Base-by-base conservation (phyloP, 2,329 filamentous ascomycete genomes). In the Pseudogymnoascus sp. region DNA sequence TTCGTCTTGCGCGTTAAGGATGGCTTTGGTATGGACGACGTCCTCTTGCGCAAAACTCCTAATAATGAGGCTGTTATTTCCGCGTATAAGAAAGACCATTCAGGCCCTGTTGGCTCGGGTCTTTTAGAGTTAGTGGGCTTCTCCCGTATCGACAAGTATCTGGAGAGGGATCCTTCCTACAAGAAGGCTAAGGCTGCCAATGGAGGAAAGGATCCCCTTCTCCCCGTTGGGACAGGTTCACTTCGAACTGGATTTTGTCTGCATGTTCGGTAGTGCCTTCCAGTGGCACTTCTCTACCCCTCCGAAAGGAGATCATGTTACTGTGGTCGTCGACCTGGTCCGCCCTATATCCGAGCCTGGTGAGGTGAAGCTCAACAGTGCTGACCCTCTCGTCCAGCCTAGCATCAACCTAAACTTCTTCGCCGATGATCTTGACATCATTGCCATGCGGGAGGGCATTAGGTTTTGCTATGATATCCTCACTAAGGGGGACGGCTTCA, bases 171-270 rank as follows among this genome's bases (percentile, higher is more conserved):
- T 62, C 72, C 75, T 0, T 75, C 77, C 42, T 87, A 86, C 67
- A 71, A 72, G 7, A 73, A 73, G n/a, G 74, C 71, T 59, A 78
- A 78, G 65, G 73, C 72, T 14, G 66, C 70, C 2, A 79, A 80
- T 62, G 75, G 70, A 7, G 73, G 72, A 1, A 61, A 71, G 0
- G 83, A 85, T 62, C 82, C 82, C 82, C 2, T 85, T 85, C 68
- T 78, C 78, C 1, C 82, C 82, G 0, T 75, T 73, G 2, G 82
- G 81, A 5, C 82, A 85, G 70, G 83, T 83, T 28, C 83, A 85
- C 66, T 85, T 85, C 66, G 82, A 86, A 72, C 77, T 85, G 35
- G 84, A 87, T 72, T 87, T 87, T 67, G 79, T 87, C 12, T 75
- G 77, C 60, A 78, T 86, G 76, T 87, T 86, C 69, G 73, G 73